phyloP scores from a whole-genome alignment of 2,329 filamentous ascomycete species.

The Clarireedia homoeocarpa region DNA sequence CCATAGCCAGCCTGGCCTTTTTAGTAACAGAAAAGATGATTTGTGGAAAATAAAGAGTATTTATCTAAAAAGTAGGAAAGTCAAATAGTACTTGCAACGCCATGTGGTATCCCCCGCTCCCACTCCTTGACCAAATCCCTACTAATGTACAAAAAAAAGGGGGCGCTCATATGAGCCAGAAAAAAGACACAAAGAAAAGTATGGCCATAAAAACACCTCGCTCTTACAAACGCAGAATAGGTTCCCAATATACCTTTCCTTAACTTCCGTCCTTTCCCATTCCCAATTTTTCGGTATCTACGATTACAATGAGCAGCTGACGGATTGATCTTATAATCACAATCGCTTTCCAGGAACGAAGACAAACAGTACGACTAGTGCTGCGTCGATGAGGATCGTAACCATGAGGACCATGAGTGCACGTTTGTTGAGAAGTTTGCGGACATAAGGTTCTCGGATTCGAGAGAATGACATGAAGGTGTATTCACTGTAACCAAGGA shows the following conservation, averaged over 20 bases:
- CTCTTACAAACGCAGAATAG: conserved; percentile 2
- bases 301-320: not conserved
- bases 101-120: conserved; percentile 3
- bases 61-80: not conserved
- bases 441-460: conserved; percentile 86
- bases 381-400: conserved; percentile 68
- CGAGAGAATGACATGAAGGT: conserved; percentile 87
- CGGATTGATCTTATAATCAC: conserved; percentile 32
- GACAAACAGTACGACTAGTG: conserved; percentile 84
- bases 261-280: not conserved
- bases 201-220: conserved; percentile 2
- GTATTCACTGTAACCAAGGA: conserved; percentile 90
- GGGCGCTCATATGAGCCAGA: not conserved
- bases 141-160: conserved; percentile 1
- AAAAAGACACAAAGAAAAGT: not conserved
- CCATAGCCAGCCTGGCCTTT: not conserved
- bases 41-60: not conserved
- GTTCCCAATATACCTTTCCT: not conserved
- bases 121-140: not conserved
- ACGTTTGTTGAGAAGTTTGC: conserved; percentile 75
- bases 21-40: not conserved
- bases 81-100: not conserved
- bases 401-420: conserved; percentile 72
- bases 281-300: not conserved
- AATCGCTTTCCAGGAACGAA: conserved; percentile 85